A percentile compares a stretch with the other conserved stretches of the same genome.
These are phyloP conservation scores for Amanita pallidorosea DNA, from an alignment of 768 basidiomycete species.

Conservation along the genomic window DNA sequence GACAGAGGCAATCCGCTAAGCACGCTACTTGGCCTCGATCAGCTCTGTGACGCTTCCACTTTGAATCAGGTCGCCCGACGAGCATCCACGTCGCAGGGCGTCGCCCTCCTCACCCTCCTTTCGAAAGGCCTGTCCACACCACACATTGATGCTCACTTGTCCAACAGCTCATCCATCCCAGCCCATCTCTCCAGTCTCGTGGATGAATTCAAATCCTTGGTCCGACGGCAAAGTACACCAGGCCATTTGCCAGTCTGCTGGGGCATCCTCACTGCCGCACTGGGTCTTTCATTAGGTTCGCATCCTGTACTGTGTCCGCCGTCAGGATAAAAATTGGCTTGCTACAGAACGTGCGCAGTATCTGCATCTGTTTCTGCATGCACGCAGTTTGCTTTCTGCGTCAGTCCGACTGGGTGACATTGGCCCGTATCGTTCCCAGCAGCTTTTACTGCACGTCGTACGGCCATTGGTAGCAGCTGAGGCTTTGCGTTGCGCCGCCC, in stretches of 20 bases:
- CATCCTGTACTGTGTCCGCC: neutral
- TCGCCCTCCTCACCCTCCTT: conserved; percentile 84
- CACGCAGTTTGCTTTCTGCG: conserved; percentile 81
- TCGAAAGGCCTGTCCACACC: conserved; percentile 69
- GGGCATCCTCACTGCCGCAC: conserved; percentile 72
- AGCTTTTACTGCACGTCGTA: conserved; percentile 67
- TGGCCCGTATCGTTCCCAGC: conserved; percentile 90
- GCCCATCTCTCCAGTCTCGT: conserved; percentile 29
- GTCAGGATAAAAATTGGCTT: conserved; percentile 3
- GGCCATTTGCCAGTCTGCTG: conserved; percentile 91
- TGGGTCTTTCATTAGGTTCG: conserved; percentile 64
- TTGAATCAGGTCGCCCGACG: conserved; percentile 84
- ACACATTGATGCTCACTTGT: conserved; percentile 14
- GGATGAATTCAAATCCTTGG: conserved; percentile 56
- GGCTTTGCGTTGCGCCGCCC: conserved; percentile 27
- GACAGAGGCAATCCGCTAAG: conserved; percentile 17
- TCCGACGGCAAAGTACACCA: conserved; percentile 50
- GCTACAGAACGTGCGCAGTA: conserved; percentile 68
- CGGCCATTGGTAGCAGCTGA: conserved; percentile 55
- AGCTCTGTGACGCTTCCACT: conserved; percentile 73
- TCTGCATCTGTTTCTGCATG: conserved; percentile 89
- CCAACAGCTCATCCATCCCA: conserved; percentile 6
- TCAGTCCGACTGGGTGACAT: conserved; percentile 85
- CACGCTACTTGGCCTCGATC: conserved; percentile 50
- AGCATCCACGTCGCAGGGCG: conserved; percentile 86